These are phyloP conservation scores for Picocystis salinarum DNA, from an alignment of 139 green algal species.

Conservation along the genomic window DNA sequence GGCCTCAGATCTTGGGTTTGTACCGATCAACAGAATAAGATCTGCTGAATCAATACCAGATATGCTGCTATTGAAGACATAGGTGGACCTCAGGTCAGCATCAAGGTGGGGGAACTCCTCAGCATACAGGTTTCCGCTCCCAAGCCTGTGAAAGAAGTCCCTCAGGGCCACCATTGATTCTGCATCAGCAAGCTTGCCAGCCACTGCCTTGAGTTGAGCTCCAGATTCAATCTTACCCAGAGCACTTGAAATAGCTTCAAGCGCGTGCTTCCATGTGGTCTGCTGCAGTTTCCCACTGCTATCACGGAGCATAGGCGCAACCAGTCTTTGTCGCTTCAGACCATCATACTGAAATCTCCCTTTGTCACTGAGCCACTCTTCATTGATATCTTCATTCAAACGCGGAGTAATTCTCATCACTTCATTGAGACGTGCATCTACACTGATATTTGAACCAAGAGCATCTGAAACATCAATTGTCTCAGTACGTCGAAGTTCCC, in stretches of 20 bases:
- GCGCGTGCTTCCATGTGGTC: conserved; percentile 50
- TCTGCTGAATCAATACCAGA: conserved; percentile 75
- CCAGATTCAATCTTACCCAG: conserved; percentile 21
- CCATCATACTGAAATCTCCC: conserved; percentile 90
- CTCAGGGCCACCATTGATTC: conserved; percentile 85
- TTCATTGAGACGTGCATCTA: conserved; percentile 66
- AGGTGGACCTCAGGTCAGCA: conserved; percentile 68
- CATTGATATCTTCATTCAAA: conserved; percentile 90
- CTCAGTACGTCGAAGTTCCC: conserved; percentile 90
- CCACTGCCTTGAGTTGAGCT: conserved; percentile 39
- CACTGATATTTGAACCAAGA: conserved; percentile 68
- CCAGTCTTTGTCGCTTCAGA: conserved; percentile 79
- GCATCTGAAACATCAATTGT: conserved; percentile 78
- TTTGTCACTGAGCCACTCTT: conserved; percentile 98
- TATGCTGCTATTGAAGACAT: conserved; percentile 78
- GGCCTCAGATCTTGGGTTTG: conserved; percentile 76
- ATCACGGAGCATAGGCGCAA: conserved; percentile 47
- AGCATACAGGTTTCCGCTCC: conserved; percentile 40
- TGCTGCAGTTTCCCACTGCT: conserved; percentile 25
- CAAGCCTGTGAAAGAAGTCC: conserved; percentile 35
- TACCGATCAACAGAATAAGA: conserved; percentile 72
- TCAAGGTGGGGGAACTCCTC: conserved; percentile 37
- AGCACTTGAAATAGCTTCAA: conserved; percentile 30
- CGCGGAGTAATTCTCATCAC: conserved; percentile 89
- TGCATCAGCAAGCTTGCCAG: conserved; percentile 77